These are phyloP conservation scores for Colletotrichum musicola DNA, from an alignment of 2,329 filamentous ascomycete genomes.

Conservation along the genomic window DNA sequence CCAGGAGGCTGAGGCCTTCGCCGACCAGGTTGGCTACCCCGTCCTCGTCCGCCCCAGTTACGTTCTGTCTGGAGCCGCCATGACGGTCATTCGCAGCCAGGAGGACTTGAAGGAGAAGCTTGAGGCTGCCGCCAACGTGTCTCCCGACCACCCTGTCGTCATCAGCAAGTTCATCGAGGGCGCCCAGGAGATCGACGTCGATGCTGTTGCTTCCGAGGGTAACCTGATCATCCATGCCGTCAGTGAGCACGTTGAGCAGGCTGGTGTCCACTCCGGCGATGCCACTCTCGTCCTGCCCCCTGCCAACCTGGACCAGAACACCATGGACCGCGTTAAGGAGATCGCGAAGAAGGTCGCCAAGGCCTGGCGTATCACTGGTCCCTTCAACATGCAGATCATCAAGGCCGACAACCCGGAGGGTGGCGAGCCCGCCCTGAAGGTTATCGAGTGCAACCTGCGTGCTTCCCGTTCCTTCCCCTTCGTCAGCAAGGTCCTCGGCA, in stretches of 20 bases:
- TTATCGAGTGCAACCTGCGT: constrained; percentile 98
- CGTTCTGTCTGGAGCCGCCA: constrained; percentile 96
- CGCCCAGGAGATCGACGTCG: constrained; percentile 95
- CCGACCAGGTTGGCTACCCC: constrained; percentile 87
- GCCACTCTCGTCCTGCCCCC: constrained; percentile 95
- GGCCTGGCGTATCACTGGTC: constrained; percentile 96
- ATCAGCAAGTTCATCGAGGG: constrained; percentile 99
- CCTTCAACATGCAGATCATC: constrained; percentile 99
- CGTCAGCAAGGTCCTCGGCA: constrained; percentile 95
- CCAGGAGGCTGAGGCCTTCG: constrained; percentile 88
- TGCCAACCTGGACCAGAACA: constrained; percentile 78
- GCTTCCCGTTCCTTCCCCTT: constrained; percentile 98
- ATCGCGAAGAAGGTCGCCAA: constrained; percentile 97
- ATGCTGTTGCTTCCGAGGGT: constrained; percentile 89
- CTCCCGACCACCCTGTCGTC: constrained; percentile 96
- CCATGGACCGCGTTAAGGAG: constrained; percentile 90
- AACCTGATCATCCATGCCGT: constrained; percentile 92
- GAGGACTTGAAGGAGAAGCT: constrained; percentile 96
- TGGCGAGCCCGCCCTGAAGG: constrained; percentile 84
- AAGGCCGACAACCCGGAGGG: constrained; percentile 85
- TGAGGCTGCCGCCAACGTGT: constrained; percentile 88
- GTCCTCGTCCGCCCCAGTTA: constrained; percentile 96
- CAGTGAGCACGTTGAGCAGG: constrained; percentile 95
- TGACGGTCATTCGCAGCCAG: constrained; percentile 94
- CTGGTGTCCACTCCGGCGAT: constrained; percentile 97